Evolutionary conservation across 305 asterid genomes (phyloP), one percentile per base, ranked within the genome.

Genomic region (Plantago lanceolata): DNA sequence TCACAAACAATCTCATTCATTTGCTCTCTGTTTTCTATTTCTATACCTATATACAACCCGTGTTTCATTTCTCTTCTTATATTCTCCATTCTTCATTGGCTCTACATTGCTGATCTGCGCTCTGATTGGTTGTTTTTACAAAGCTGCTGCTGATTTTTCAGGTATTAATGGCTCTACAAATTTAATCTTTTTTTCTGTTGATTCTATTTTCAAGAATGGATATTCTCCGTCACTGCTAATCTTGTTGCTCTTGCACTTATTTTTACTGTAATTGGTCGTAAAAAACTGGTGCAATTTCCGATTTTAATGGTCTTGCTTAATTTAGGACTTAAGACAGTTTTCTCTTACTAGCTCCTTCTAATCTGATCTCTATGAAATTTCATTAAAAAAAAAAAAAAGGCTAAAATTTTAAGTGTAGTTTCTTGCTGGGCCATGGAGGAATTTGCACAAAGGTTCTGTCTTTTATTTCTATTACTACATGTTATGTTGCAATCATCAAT

Each of bases 1-100:
- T 66, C 78, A 66, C 29, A 49, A 33, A 63, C 24, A 37, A 64
- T 65, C 69, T 66, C 79, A n/a, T 77, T 79, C 82, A 65, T 64
- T 73, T 72, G 48, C 53, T 75, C 43, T 33, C 17, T 57, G 20
- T 44, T 17, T 11, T 47, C 17, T 63, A 56, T 43, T 55, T 45
- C 28, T 53, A 52, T 45, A 15, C n/a, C n/a, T 26, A 19, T 24
- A 19, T 15, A 52, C 2, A 24, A 1, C 28, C 28, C 28, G 28
- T 57, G 48, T 52, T 74, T 18, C 75, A 68, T 61, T 68, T 57
- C 18, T 50, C 69, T 54, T 59, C 37, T 59, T 53, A 17, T 31
- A 8, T 59, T 8, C 44, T 72, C 68, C 57, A 48, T 26, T 33
- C 37, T 51, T 69, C 29, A 54, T 69, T 63, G 45, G 3, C 13